Evolutionary conservation across 495 filamentous ascomycete species (phyloP).

Genomic region (Tuber umbilicatum): DNA sequence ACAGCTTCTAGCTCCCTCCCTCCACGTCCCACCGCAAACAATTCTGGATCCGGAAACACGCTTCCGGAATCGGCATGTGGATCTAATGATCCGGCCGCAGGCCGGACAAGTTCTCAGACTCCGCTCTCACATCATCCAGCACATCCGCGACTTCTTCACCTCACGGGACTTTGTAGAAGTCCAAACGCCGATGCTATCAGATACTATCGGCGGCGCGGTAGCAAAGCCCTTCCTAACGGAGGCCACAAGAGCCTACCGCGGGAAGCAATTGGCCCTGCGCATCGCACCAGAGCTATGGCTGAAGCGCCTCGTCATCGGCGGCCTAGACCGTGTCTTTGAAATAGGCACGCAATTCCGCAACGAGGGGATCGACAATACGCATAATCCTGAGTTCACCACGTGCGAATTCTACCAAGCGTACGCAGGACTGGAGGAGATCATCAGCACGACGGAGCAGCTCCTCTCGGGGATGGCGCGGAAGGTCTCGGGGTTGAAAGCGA

Average conservation of each 20-base stretch:
- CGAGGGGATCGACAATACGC: constrained; percentile 85
- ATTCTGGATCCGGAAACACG: constrained; percentile 58
- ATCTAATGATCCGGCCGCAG: constrained; percentile 65
- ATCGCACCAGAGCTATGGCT: constrained; percentile 95
- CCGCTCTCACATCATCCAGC: constrained; percentile 65
- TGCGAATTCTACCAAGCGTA: constrained; percentile 95
- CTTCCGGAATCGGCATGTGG: constrained; percentile 66
- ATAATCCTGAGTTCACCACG: constrained; percentile 94
- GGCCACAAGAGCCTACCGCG: constrained; percentile 60
- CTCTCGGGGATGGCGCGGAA: constrained; percentile 54
- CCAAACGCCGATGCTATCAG: constrained; percentile 77
- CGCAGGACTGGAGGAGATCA: constrained; percentile 68
- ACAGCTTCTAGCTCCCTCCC: constrained; percentile 63
- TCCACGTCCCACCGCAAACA: constrained; percentile 63
- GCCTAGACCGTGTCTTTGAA: constrained; percentile 85
- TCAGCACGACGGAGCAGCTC: constrained; percentile 63
- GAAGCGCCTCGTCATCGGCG: constrained; percentile 83
- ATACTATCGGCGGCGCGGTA: constrained; percentile 68
- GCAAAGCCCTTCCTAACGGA: constrained; percentile 76
- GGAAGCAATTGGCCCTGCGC: constrained; percentile 61
- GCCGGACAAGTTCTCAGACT: constrained; percentile 63
- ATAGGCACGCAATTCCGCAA: constrained; percentile 91
- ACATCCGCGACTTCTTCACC: constrained; percentile 66
- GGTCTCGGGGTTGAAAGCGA: constrained; percentile 49
- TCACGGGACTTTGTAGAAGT: constrained; percentile 72